These are phyloP conservation scores for Jacaranda mimosifolia DNA, from an alignment of 257 asterid genomes.

Conservation along the genomic window DNA sequence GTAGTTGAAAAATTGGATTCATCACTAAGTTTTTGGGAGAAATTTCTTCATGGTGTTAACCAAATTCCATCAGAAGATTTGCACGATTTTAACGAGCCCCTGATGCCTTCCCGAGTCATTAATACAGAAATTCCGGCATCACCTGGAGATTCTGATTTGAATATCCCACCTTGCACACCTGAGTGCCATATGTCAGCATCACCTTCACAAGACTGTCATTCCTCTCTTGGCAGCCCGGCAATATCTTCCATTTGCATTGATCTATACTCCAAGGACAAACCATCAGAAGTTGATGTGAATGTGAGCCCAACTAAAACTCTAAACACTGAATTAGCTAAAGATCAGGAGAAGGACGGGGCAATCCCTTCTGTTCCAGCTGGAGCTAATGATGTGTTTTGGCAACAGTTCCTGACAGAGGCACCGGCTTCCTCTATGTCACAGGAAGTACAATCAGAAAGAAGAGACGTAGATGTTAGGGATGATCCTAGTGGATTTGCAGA, in stretches of 20 bases:
- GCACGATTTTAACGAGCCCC: slow-evolving; percentile 42
- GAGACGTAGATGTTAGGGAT: slow-evolving; percentile 39
- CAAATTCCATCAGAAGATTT: slow-evolving; percentile 42
- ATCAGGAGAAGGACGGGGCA: slow-evolving; percentile 31
- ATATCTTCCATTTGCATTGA: slow-evolving; percentile 57
- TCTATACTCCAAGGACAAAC: slow-evolving; percentile 41
- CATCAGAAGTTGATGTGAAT: slow-evolving; percentile 52
- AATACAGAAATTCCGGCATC: slow-evolving; percentile 48
- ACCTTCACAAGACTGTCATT: slow-evolving; percentile 55
- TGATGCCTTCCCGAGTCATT: slow-evolving; percentile 42
- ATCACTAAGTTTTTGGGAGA: slow-evolving; percentile 71
- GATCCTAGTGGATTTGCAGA: slow-evolving; percentile 44
- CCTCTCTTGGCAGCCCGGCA: slow-evolving; percentile 55
- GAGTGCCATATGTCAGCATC: slow-evolving; percentile 51
- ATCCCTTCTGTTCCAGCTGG: slow-evolving; percentile 45
- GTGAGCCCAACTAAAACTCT: slow-evolving; percentile 44
- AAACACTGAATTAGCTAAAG: slow-evolving; percentile 34
- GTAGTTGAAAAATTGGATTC: slow-evolving; percentile 63
- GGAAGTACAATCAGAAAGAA: slow-evolving; percentile 54
- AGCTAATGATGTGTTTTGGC: slow-evolving; percentile 84
- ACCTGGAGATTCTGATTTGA: slow-evolving; percentile 66
- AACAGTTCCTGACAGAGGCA: slow-evolving; percentile 81
- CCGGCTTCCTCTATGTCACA: slow-evolving; percentile 52
- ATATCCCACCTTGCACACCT: slow-evolving; percentile 49
- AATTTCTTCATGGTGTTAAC: slow-evolving; percentile 49